Evolutionary conservation across 2,329 filamentous ascomycete genomes (phyloP), one percentile per base, ranked within the genome.

Genomic region (Corinectria fuckeliana): DNA sequence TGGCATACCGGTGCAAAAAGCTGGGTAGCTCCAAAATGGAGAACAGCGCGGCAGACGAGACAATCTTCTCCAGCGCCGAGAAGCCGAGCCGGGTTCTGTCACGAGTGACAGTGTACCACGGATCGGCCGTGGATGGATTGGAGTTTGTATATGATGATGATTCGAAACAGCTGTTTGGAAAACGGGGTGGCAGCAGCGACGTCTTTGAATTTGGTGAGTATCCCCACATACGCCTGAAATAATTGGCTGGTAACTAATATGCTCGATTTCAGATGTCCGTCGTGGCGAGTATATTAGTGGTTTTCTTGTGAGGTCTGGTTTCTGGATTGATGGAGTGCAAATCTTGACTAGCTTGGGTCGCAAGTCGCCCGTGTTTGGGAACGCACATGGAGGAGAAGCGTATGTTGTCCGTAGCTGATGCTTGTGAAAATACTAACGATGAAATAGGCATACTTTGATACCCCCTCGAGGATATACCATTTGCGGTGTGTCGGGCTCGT

Each of bases 131-230:
- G 11, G 90, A 96, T 73, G 95, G 95, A 0, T 76, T 99, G 18
- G 94, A 98, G 74, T 98, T 99, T 75, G 82, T 91, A 59, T 98
- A 97, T 72, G 94, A 98, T 70, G 93, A 98, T 74, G 84, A 86
- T 14, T 90, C 91, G 1, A 90, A 83, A 54, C 92, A 97, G 72
- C 75, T 97, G 3, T 96, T 99, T 79, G 95, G 95, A 38, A 93
- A 92, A 71, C 82, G 85, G 54, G 90, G 90, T 9, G 50, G 50
- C 11, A 91, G 89, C 7, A 89, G 89, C 1, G 88, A 90, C 70
- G 85, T 88, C 44, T 96, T 97, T 77, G 83, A 90, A 14, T 82
- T 98, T 67, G 88, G 91, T 92, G 79, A 76, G 87, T 76, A 58
- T 51, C 16, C 14, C 21, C 10, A 16, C 9, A 10, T 20, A 38